Base-by-base conservation (phyloP, 2,329 filamentous ascomycete species). In the Pseudogymnoascus pannorum region DNA sequence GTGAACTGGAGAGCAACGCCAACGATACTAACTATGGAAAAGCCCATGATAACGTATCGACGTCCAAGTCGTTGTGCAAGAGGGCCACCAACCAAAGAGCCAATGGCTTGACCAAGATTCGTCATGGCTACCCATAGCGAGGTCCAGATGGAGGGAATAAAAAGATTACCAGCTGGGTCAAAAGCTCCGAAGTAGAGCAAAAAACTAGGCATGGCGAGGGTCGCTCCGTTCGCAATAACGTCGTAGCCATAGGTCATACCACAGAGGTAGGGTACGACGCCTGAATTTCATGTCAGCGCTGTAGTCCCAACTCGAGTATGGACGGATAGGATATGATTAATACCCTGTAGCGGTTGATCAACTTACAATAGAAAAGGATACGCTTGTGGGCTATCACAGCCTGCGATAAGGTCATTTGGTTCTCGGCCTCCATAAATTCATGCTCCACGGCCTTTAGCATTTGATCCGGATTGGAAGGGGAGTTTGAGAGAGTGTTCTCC, bases 111-210 rank as follows among this genome's bases (percentile, higher is more conserved):
- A 36, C 60, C 48, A 9, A 66, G 57, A 16, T 61, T 60, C 8
- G 65, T 65, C 65, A 66, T 66, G 2, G 65, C 62, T 1, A 64
- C 63, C 62, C 62, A 66, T 3, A 66, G 57, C 29, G 62, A 64
- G 16, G 65, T 59, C 65, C 65, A 66, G n/a, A 66, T 65, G 9
- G 61, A 63, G 4, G 65, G 65, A 11, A 66, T 48, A 44, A 62
- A 66, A n/a, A 65, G 63, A 11, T 54, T 59, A 5, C 59, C 51
- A 6, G 68, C 61, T 70, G 70, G 44, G 16, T 60, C 62, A 16
- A 64, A 40, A 20, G 59, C 64, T 9, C 64, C 64, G 16, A 66
- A 66, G 31, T 59, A 62, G 7, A 66, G n/a, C 35, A 60, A 18
- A 58, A 66, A 66, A 8, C 57, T 61, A 14, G 64, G 64, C 64